phyloP scores from a whole-genome alignment of 768 basidiomycete genomes.

The Dacryopinax spathularia region DNA sequence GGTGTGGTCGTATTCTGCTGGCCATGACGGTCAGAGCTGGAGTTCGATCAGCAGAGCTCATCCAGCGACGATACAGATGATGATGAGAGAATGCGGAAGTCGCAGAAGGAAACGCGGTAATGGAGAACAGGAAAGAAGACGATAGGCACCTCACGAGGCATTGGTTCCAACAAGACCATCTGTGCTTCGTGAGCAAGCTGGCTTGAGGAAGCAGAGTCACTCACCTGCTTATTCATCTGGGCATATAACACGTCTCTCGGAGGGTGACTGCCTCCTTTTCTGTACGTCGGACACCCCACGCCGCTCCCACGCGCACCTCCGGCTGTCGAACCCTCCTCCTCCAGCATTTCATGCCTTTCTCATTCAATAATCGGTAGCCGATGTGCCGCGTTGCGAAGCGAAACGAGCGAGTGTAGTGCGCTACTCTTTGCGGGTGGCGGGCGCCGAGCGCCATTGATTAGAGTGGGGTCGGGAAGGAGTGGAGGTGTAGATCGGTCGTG shows the following conservation, averaged over 20 bases:
- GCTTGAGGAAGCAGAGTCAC: too few species aligned
- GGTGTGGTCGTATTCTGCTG: slow-evolving; percentile 40
- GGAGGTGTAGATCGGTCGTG: slow-evolving; percentile 84
- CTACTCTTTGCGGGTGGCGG: slow-evolving; percentile 67
- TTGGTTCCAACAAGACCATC: slow-evolving; percentile 57
- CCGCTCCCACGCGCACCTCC: slow-evolving; percentile 75
- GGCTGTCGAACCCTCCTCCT: slow-evolving; percentile 53
- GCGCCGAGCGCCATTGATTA: slow-evolving; percentile 87
- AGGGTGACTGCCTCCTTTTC: slow-evolving; percentile 58
- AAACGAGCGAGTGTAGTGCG: slow-evolving; percentile 71
- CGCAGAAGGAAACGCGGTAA: neutral
- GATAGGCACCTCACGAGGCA: slow-evolving; percentile 88
- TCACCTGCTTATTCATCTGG: slow-evolving; percentile 43
- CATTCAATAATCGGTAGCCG: slow-evolving; percentile 44
- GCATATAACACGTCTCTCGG: slow-evolving; percentile 81
- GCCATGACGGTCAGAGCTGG: slow-evolving; percentile 79
- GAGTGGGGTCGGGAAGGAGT: slow-evolving; percentile 68
- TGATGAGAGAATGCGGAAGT: neutral
- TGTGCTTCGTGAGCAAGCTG: too few species aligned
- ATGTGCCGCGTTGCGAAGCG: slow-evolving; percentile 70
- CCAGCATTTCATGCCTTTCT: slow-evolving; percentile 51
- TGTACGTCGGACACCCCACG: slow-evolving; percentile 75
- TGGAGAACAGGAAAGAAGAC: too few species aligned
- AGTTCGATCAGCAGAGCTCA: too few species aligned
- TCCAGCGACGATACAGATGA: too few species aligned